Evolutionary conservation across 768 basidiomycete species (phyloP).

Genomic region (Agaricus sinodeliciosus): DNA sequence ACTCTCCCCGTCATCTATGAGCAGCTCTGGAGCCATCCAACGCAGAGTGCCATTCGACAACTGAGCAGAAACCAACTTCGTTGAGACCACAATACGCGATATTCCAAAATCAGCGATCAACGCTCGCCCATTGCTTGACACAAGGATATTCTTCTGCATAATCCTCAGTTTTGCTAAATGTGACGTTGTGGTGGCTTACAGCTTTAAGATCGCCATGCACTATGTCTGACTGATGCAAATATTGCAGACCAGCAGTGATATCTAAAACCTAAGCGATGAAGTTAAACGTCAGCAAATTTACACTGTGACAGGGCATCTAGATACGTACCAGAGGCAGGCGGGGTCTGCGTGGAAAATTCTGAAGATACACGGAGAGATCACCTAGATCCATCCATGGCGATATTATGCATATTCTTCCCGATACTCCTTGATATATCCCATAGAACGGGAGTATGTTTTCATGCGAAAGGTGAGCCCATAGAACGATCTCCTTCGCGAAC

Average conservation of each 20-base stretch:
- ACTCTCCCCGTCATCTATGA: not conserved
- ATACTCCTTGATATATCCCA: constrained; percentile 20
- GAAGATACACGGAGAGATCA: constrained; percentile 13
- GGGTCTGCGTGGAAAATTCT: constrained; percentile 4
- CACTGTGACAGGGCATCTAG: not conserved
- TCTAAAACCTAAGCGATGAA: not conserved
- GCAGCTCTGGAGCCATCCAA: constrained; percentile 6
- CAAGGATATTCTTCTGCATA: not conserved
- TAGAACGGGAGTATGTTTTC: constrained; percentile 28
- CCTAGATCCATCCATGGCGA: constrained; percentile 18
- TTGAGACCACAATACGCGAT: not conserved
- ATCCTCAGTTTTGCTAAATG: not conserved
- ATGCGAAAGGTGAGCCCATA: constrained; percentile 28
- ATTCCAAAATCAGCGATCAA: not conserved
- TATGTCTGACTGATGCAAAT: not conserved
- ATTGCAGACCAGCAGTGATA: not conserved
- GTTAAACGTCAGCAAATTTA: not conserved
- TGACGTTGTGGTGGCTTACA: not conserved
- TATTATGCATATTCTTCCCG: constrained; percentile 10
- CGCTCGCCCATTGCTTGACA: not conserved
- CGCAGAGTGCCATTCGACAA: not conserved
- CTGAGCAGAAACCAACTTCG: not conserved
- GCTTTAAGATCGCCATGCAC: constrained; percentile 5
- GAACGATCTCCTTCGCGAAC: constrained; percentile 19
- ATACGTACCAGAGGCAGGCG: constrained; percentile 12